A percentile compares a stretch with the other conserved stretches of the same genome.
Conservation (phyloP, 2,329 filamentous ascomycete genomes). For the Colletotrichum cereale region DNA sequence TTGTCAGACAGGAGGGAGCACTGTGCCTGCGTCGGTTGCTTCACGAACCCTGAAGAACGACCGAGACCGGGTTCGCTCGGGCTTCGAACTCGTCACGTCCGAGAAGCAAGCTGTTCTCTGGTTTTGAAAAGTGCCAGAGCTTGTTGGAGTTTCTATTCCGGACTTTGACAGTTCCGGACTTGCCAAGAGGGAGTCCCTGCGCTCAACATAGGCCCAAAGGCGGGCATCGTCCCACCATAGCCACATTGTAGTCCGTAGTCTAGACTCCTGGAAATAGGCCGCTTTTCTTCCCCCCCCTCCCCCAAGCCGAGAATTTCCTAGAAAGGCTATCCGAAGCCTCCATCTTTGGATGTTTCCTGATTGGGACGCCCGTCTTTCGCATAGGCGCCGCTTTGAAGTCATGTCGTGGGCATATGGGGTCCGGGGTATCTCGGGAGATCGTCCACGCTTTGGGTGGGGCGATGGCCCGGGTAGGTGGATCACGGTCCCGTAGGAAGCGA, state of each 20-base stretch:
- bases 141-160: not conserved
- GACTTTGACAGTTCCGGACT: not conserved
- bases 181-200: not conserved
- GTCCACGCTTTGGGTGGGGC: not conserved
- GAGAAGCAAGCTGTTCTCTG: not conserved
- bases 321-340: not conserved
- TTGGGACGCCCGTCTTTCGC: not conserved
- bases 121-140: not conserved
- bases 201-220: not conserved
- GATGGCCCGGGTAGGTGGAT: not conserved
- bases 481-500: not conserved
- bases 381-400: not conserved
- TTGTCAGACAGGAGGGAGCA: not conserved
- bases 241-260: not conserved
- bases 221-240: not conserved
- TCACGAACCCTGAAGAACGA: slow-evolving; percentile 9
- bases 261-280: not conserved
- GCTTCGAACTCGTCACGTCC: slow-evolving; percentile 13
- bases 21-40: not conserved
- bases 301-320: slow-evolving; percentile 1
- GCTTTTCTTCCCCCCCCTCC: no score
- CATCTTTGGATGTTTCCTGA: not conserved
- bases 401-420: not conserved
- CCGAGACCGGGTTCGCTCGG: slow-evolving; percentile 13
- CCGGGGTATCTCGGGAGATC: not conserved